phyloP scores from a whole-genome alignment of 371 early-diverging fungal genomes.

The Rhizopus stolonifer region DNA sequence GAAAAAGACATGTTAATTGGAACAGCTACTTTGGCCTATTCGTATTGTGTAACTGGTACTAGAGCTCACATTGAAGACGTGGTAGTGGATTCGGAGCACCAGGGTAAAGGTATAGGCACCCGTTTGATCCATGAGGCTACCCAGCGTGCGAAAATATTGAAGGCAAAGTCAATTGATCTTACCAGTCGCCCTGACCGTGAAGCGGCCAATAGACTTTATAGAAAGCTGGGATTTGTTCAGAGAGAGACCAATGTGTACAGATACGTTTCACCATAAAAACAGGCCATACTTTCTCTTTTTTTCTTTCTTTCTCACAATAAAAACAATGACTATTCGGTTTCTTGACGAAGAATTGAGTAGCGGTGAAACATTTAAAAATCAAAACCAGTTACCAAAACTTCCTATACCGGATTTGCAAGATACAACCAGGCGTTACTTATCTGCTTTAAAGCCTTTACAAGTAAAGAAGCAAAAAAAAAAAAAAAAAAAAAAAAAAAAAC shows the following conservation, averaged over 20 bases:
- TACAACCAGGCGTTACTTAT: slow-evolving; percentile 71
- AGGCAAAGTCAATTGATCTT: slow-evolving; percentile 41
- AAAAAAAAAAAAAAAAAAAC: background rate
- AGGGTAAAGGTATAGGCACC: slow-evolving; percentile 37
- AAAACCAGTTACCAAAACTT: slow-evolving; percentile 68
- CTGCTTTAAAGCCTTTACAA: slow-evolving; percentile 71
- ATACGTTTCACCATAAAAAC: slow-evolving; percentile 15
- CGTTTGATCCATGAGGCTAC: slow-evolving; percentile 27
- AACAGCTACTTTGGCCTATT: slow-evolving; percentile 27
- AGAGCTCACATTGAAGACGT: slow-evolving; percentile 53
- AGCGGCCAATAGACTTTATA: slow-evolving; percentile 46
- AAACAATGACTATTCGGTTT: slow-evolving; percentile 1
- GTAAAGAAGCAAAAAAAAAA: slow-evolving; percentile 26
- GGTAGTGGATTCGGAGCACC: slow-evolving; percentile 27
- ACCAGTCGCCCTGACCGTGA: slow-evolving; percentile 46
- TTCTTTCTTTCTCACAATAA: background rate
- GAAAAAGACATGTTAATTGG: slow-evolving; percentile 23
- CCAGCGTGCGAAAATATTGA: slow-evolving; percentile 18
- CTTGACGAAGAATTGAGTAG: slow-evolving; percentile 2
- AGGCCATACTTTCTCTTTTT: slow-evolving; percentile 1
- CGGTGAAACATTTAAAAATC: slow-evolving; percentile 49
- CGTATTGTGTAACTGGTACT: slow-evolving; percentile 37
- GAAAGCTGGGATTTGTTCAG: slow-evolving; percentile 44
- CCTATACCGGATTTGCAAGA: slow-evolving; percentile 87
- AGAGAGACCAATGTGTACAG: slow-evolving; percentile 50